Evolutionary conservation across 345 rosid genomes (phyloP).

Genomic region (Reutealis trisperma): DNA sequence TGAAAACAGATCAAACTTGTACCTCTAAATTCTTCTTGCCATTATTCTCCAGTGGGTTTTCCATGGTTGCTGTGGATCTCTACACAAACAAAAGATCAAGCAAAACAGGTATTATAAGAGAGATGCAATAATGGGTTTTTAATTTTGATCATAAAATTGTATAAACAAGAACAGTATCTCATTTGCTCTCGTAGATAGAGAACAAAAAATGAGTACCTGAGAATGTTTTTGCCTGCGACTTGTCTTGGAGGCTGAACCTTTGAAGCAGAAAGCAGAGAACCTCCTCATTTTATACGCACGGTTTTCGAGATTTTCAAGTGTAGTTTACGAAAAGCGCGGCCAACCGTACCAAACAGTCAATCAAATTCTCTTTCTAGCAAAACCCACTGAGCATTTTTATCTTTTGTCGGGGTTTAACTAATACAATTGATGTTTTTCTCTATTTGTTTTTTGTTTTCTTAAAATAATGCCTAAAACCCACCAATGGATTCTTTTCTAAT

Average conservation of each 20-base stretch:
- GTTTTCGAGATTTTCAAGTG: constrained; percentile 34
- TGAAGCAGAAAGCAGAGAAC: constrained; percentile 42
- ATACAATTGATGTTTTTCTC: background rate
- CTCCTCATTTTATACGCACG: constrained; percentile 49
- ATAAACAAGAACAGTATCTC: background rate
- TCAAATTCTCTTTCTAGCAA: constrained; percentile 10
- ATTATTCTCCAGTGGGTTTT: constrained; percentile 24
- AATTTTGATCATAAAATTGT: background rate
- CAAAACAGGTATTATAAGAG: background rate
- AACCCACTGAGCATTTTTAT: background rate
- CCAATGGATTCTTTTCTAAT: background rate
- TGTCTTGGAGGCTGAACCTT: constrained; percentile 14
- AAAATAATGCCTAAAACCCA: background rate
- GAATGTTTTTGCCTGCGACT: constrained; percentile 28
- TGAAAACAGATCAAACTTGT: background rate
- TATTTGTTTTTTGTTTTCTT: background rate
- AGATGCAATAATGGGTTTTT: background rate
- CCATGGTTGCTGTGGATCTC: constrained; percentile 40
- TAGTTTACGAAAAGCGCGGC: constrained; percentile 47
- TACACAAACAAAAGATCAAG: constrained; percentile 15
- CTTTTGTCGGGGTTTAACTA: constrained; percentile 29
- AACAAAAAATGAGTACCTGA: constrained; percentile 28
- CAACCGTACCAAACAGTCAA: constrained; percentile 35
- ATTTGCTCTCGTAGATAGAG: background rate
- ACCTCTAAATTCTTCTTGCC: constrained; percentile 33